Evolutionary conservation across 2,329 filamentous ascomycete genomes (phyloP).

Genomic region (Kalaharituber pfeilii): DNA sequence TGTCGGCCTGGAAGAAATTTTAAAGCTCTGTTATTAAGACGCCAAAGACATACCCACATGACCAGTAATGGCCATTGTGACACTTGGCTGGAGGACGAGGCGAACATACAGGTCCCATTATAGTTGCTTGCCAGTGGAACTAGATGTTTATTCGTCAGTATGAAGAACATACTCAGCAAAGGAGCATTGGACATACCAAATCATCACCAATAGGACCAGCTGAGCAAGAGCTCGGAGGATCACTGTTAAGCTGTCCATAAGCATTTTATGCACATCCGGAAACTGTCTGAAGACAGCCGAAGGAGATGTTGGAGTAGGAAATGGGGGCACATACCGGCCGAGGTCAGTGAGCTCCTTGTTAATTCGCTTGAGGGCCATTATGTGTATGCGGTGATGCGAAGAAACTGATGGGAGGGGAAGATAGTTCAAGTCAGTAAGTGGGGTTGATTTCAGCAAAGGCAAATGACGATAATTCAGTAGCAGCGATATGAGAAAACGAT

Average conservation of each 20-base stretch:
- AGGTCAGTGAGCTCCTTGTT: slow-evolving; percentile 87
- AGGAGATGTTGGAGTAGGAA: neutral
- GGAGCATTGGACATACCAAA: slow-evolving; percentile 51
- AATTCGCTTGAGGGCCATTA: slow-evolving; percentile 82
- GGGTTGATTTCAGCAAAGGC: neutral
- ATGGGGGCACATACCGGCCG: slow-evolving; percentile 49
- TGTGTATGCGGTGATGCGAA: slow-evolving; percentile 13
- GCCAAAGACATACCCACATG: neutral
- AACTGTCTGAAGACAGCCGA: neutral
- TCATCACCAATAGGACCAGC: slow-evolving; percentile 94
- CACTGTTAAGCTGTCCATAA: slow-evolving; percentile 38
- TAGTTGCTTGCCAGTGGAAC: slow-evolving; percentile 99
- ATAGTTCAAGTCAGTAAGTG: neutral
- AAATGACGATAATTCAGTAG: slow-evolving; percentile 12
- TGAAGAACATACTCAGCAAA: slow-evolving; percentile 2
- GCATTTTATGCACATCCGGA: slow-evolving; percentile 16
- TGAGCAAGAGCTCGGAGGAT: slow-evolving; percentile 96
- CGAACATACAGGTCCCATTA: slow-evolving; percentile 77
- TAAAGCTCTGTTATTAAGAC: neutral
- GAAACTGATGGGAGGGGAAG: neutral
- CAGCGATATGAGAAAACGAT: neutral
- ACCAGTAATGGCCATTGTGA: neutral
- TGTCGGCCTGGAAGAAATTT: slow-evolving; percentile 52
- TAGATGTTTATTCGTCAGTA: slow-evolving; percentile 34
- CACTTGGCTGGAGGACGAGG: slow-evolving; percentile 3